Evolutionary conservation across 2,329 filamentous ascomycete species (phyloP), one percentile per base, ranked within the genome.

Genomic region (Colletotrichum cordylinicola): DNA sequence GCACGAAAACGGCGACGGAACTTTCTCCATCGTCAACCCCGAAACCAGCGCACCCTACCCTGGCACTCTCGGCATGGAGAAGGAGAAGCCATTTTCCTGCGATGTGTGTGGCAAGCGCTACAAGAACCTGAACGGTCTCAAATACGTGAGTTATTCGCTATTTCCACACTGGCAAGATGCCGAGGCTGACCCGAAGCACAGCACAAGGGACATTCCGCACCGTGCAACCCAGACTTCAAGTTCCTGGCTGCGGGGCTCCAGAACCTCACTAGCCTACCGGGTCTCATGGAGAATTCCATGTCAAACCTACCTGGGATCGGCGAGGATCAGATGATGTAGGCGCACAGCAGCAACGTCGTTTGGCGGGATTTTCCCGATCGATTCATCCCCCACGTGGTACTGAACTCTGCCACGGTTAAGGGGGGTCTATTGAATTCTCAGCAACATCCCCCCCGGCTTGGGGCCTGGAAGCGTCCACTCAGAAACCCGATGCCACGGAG

Each of bases 61-160:
- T 0, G 97, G 97, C 37, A 98, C 97, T 1, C 89, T 98, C 43
- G 97, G 97, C n/a, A 99, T 99, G 97, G 97, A 99, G 87, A 99
- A 98, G 85, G 96, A 98, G 88, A 99, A 99, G 88, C 97, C 97
- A 4, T 98, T 98, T 84, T 96, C 96, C 82, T 99, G 97, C 85
- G 96, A 98, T 79, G 94, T 96, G 13, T 99, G 97, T 83, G 96
- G 96, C 81, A 99, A 99, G 88, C 94, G 97, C 68, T 99, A 99
- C 88, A 99, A 99, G 92, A 99, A 99, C 83, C 86, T 99, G 77
- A 99, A 99, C 85, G 97, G 97, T 8, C 91, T 99, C 77, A 99
- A 99, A 92, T 99, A 99, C 83, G 92, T 93, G 86, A 85, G 91
- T 86, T 52, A 13, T 35, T 33, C 18, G 31, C 13, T 31, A 35